A percentile compares a stretch with the other conserved stretches of the same genome.
Conservation (phyloP, 2,329 filamentous ascomycete genomes). For the Diaporthe caulivora region DNA sequence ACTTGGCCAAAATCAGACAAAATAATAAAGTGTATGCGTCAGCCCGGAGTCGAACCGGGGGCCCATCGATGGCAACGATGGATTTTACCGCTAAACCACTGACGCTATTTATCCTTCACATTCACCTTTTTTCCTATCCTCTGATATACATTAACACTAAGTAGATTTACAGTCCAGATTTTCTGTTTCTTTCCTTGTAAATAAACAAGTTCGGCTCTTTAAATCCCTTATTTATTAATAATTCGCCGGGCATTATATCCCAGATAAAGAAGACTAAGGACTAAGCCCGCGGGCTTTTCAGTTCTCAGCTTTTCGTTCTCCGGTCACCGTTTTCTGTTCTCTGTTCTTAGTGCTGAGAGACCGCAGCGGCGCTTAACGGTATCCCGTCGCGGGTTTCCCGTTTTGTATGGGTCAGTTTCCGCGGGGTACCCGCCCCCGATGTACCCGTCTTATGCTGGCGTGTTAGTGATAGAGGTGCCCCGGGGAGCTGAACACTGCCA, state of each 20-base stretch:
- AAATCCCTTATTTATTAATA: not conserved
- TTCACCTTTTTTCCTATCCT: no score
- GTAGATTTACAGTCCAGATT: not conserved
- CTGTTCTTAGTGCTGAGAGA: not conserved
- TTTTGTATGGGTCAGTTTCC: no score
- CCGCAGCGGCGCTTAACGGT: no score
- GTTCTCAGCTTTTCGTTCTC: not conserved
- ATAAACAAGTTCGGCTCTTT: not conserved
- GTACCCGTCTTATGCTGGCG: no score
- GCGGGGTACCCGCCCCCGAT: no score
- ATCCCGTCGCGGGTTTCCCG: no score
- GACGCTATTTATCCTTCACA: no score
- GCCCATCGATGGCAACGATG: constrained; percentile 63
- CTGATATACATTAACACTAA: no score
- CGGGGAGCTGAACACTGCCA: no score
- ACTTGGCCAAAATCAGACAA: not conserved
- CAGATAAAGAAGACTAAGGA: not conserved
- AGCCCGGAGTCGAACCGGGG: constrained; percentile 61
- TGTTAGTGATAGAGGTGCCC: no score
- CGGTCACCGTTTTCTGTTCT: no score
- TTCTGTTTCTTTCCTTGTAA: not conserved
- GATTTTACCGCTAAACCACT: constrained; percentile 57
- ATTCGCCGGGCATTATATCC: not conserved
- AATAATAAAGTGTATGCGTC: constrained; percentile 24
- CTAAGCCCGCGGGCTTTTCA: not conserved